Conservation (phyloP, 208 protist species). For the Spironucleus salmonicida region DNA sequence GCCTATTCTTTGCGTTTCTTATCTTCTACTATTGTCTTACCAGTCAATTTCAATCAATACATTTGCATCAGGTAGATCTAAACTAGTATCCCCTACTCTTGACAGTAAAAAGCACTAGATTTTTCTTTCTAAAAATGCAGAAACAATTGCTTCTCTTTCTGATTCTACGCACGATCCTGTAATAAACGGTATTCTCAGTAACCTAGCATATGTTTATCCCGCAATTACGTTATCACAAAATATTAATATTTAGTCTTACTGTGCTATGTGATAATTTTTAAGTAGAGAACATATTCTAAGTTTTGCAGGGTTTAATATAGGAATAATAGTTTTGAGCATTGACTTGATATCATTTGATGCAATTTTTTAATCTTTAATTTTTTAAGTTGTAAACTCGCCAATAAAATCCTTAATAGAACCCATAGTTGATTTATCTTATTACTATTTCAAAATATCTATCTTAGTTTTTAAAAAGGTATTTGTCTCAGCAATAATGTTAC, state of each 20-base stretch:
- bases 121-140: conserved; percentile 6
- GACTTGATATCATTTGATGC: no score
- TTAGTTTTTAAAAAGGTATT: no score
- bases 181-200: conserved; percentile 5
- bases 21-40: background rate
- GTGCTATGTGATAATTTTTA: conserved; percentile 12
- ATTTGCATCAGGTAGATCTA: conserved; percentile 24
- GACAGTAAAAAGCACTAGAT: conserved; percentile 15
- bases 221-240: conserved; percentile 10
- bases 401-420: no score
- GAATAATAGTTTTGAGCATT: background rate
- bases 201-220: background rate
- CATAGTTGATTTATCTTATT: no score
- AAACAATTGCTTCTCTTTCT: conserved; percentile 2
- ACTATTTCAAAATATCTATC: no score
- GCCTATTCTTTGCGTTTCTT: conserved; percentile 22
- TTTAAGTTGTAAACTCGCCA: no score
- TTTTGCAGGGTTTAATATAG: conserved; percentile 11
- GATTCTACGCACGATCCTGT: background rate
- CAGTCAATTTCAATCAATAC: conserved; percentile 23
- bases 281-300: background rate
- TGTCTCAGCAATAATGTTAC: no score
- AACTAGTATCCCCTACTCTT: conserved; percentile 15
- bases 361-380: no score
- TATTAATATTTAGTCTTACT: conserved; percentile 3